Evolutionary conservation across 208 protist genomes (phyloP), one percentile per base, ranked within the genome.

Genomic region (Crithidia fasciculata): DNA sequence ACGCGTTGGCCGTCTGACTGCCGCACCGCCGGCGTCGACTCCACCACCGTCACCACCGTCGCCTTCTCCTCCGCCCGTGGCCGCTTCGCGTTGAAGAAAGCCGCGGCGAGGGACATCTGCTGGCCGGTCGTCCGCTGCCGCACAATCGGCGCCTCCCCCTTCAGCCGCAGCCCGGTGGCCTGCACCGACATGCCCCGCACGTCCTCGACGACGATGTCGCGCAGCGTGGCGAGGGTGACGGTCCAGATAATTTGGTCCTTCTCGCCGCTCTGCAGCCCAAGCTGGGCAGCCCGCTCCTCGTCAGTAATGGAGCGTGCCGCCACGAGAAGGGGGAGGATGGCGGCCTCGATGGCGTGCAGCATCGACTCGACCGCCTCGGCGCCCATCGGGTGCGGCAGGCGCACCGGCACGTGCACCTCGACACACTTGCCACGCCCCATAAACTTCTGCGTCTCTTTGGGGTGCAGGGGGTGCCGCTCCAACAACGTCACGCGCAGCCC

Each of bases 391-490:
- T 84, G 78, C 4, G 82, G 70, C 62, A 96, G 89, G 16, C 54
- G 68, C 50, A 94, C 60, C 10, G 90, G 68, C 50, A 97, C 44
- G 74, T 95, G 84, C 62, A 91, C 81, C 69, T 95, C 90, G 8
- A 97, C 75, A 57, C 93, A 97, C 49, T 78, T 81, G 44, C 93
- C 93, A 9, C 90, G 80, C 18, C 93, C 93, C 87, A 95, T 92
- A 79, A 83, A 95, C 67, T 97, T 97, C 62, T 89, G 82, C 3
- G 90, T 81, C 53, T 87, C 80, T 72, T 91, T 90, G 7, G 93
- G 82, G 65, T 90, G 79, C 57, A 92, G 69, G 10, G 93, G 93
- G 76, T 97, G 87, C 0, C 93, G 84, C 71, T 97, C 89, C 36
- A 95, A 81, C 4, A 97, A 18, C 4, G 90, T 95, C 13, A 95